phyloP scores from a whole-genome alignment of 1,139 yeast species.

The Saccharomyces hybrid region DNA sequence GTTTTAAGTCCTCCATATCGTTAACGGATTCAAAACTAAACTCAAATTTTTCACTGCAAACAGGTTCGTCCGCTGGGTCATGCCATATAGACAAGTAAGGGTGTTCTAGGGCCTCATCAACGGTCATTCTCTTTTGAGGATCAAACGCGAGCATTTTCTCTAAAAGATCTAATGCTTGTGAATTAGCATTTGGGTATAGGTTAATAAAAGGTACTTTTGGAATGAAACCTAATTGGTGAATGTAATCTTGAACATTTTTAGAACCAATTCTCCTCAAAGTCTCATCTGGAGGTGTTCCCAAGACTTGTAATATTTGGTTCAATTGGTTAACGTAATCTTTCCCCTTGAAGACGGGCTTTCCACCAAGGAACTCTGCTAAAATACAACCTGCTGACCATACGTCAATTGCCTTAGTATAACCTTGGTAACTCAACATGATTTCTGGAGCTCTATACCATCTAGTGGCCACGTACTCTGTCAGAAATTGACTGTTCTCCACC shows the following conservation, averaged over 20 bases:
- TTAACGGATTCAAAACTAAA: conserved; percentile 84
- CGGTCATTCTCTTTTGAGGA: conserved; percentile 79
- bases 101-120: conserved; percentile 80
- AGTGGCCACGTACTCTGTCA: conserved; percentile 96
- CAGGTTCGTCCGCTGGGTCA: conserved; percentile 92
- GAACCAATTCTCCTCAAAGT: conserved; percentile 81
- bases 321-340: conserved; percentile 93
- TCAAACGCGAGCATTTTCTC: conserved; percentile 80
- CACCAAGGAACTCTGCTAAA: conserved; percentile 85
- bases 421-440: conserved; percentile 86
- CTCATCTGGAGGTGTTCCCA: conserved; percentile 87
- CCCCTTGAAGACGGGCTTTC: conserved; percentile 88
- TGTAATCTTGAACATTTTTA: conserved; percentile 84
- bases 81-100: conserved; percentile 92
- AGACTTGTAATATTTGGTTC: conserved; percentile 72
- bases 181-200: conserved; percentile 78
- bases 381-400: conserved; percentile 98
- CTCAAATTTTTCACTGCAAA: conserved; percentile 74
- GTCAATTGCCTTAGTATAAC: conserved; percentile 92
- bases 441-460: conserved; percentile 99
- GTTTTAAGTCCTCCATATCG: conserved; percentile 68
- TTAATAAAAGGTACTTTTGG: conserved; percentile 69
- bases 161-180: conserved; percentile 75
- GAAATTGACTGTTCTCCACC: conserved; percentile 78
- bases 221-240: conserved; percentile 75